Percentiles rank a stretch among this genome's conserved stretches.
phyloP scores from a whole-genome alignment of 495 filamentous ascomycete species.

The Penicilliopsis zonata region DNA sequence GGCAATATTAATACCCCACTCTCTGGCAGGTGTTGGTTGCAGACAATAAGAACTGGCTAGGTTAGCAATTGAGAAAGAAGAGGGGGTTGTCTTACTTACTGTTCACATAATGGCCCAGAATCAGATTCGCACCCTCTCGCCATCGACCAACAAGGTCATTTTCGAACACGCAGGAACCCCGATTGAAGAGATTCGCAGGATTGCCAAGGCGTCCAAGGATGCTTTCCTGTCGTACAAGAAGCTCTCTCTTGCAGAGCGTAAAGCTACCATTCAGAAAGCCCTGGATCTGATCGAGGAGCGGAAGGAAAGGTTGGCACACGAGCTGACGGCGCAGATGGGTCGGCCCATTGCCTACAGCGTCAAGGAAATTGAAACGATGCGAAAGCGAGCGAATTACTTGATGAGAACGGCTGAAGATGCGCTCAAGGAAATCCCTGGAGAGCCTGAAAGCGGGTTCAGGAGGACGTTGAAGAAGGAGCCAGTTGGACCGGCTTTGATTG shows the following conservation, averaged over 20 bases:
- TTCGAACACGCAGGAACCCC: conserved; percentile 61
- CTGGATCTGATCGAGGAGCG: conserved; percentile 52
- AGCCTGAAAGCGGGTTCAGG: conserved; percentile 75
- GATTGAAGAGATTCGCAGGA: conserved; percentile 46
- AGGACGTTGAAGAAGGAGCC: conserved; percentile 77
- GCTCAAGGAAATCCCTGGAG: conserved; percentile 53
- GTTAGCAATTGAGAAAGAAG: no score
- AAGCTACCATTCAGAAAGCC: conserved; percentile 66
- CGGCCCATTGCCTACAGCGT: conserved; percentile 78
- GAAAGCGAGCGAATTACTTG: conserved; percentile 69
- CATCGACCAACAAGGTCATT: conserved; percentile 68
- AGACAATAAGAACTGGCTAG: no score
- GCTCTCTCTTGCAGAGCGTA: conserved; percentile 49
- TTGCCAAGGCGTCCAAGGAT: conserved; percentile 52
- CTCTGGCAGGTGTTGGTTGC: no score
- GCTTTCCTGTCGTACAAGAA: conserved; percentile 59
- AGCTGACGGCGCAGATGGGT: conserved; percentile 91
- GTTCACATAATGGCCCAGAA: conserved; percentile 68
- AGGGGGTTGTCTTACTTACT: no score
- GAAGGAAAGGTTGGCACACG: conserved; percentile 66
- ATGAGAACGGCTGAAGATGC: conserved; percentile 61
- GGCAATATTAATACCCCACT: no score
- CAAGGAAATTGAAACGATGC: conserved; percentile 70
- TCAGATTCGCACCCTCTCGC: conserved; percentile 79
- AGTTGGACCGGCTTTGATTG: conserved; percentile 69